Conservation (phyloP, 306 rosid genomes). For the Crotalaria pallida region DNA sequence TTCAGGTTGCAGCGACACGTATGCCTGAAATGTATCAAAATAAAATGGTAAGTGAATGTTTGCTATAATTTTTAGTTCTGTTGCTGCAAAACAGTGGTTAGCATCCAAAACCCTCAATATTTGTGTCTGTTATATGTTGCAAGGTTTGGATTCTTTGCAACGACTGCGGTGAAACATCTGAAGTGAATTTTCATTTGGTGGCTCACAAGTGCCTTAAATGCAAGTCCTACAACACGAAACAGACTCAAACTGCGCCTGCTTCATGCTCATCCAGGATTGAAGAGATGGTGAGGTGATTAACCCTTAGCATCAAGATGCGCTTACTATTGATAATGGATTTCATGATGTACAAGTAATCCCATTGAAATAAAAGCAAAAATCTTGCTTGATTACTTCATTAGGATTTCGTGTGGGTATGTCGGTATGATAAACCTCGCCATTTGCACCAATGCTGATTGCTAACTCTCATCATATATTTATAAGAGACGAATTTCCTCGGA, state of each 20-base stretch:
- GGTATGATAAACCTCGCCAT: too few species aligned
- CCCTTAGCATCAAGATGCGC: too few species aligned
- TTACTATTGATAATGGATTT: too few species aligned
- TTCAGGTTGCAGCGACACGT: conserved; percentile 31
- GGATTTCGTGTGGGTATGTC: too few species aligned
- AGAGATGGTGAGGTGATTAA: conserved; percentile 34
- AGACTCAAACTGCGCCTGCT: conserved; percentile 39
- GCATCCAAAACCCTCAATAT: neutral
- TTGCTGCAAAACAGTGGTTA: neutral
- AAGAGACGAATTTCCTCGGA: too few species aligned
- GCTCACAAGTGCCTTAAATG: conserved; percentile 37
- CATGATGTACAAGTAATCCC: too few species aligned
- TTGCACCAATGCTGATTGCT: too few species aligned
- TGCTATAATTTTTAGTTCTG: neutral
- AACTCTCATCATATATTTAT: too few species aligned
- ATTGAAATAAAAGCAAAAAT: too few species aligned
- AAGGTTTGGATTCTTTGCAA: conserved; percentile 79
- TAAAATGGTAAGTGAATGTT: conserved; percentile 18
- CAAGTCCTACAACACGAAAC: conserved; percentile 48
- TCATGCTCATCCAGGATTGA: conserved; percentile 45
- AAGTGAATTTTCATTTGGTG: conserved; percentile 47
- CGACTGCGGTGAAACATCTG: conserved; percentile 59
- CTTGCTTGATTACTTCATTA: too few species aligned
- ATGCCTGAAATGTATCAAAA: conserved; percentile 28
- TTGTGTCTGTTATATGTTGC: neutral